phyloP scores from a whole-genome alignment of 2,329 filamentous ascomycete species.

The Sclerotinia borealis region DNA sequence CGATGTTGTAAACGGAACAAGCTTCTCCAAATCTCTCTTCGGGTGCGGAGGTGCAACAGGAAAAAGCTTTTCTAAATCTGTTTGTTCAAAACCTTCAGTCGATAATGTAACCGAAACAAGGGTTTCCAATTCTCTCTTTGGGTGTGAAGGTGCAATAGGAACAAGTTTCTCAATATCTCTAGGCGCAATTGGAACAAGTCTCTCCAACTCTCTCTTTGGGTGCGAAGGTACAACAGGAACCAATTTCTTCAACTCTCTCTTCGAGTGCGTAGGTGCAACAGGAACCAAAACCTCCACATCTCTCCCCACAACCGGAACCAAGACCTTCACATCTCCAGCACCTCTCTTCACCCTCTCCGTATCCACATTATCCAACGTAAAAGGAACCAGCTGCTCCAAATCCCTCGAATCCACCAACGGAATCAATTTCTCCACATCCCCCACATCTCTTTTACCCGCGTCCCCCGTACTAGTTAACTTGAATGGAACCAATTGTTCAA shows the following conservation, averaged over 20 bases:
- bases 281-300: neutral
- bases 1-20: neutral
- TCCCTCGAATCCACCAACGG: too few relatives aligned
- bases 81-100: too few relatives aligned
- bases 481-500: neutral
- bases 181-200: neutral
- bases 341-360: neutral
- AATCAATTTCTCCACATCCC: neutral
- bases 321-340: neutral
- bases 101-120: too few relatives aligned
- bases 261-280: too few relatives aligned
- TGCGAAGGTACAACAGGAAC: too few relatives aligned
- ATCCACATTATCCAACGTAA: too few relatives aligned
- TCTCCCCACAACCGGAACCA: neutral
- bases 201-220: neutral
- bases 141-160: neutral
- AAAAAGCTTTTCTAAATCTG: too few relatives aligned
- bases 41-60: too few relatives aligned
- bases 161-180: neutral
- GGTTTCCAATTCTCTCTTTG: too few relatives aligned
- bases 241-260: neutral
- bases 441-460: neutral
- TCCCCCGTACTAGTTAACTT: neutral
- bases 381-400: too few relatives aligned
- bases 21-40: neutral